These are phyloP conservation scores for Pichia sp. DNA, from an alignment of 1,139 yeast species.

Conservation along the genomic window DNA sequence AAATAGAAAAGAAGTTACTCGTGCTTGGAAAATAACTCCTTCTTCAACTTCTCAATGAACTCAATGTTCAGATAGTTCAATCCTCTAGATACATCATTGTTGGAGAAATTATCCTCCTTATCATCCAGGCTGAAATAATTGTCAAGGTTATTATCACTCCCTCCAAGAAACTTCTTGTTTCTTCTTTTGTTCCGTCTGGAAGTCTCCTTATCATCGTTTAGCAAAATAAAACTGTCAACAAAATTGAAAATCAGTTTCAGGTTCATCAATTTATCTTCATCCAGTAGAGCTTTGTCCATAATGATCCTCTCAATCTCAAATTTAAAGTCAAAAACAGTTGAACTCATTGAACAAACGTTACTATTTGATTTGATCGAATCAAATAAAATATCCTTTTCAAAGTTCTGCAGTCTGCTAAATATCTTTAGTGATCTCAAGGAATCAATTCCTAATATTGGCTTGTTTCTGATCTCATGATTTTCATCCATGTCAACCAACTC, in stretches of 20 bases:
- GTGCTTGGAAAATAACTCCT: conserved; percentile 30
- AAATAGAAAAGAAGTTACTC: neutral
- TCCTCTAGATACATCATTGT: conserved; percentile 13
- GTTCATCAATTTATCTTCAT: conserved; percentile 61
- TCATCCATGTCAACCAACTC: conserved; percentile 17
- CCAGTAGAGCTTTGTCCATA: conserved; percentile 35
- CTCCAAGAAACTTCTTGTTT: conserved; percentile 1
- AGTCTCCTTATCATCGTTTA: conserved; percentile 5
- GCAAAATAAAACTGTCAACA: conserved; percentile 39
- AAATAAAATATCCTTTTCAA: conserved; percentile 38
- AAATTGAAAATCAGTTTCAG: conserved; percentile 60
- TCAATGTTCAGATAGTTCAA: conserved; percentile 41
- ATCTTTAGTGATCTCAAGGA: conserved; percentile 29
- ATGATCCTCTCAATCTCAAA: conserved; percentile 48
- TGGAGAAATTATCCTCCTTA: conserved; percentile 9
- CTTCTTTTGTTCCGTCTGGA: conserved; percentile 7
- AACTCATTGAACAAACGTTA: conserved; percentile 26
- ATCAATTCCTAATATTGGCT: neutral
- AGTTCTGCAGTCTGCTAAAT: conserved; percentile 31
- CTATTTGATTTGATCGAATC: conserved; percentile 20
- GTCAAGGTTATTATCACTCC: conserved; percentile 2
- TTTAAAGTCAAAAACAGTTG: conserved; percentile 54
- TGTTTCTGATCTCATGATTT: conserved; percentile 1
- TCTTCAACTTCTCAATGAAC: conserved; percentile 50
- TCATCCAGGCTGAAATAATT: neutral